phyloP scores from a whole-genome alignment of 257 asterid species.

The Solanum peruvianum region DNA sequence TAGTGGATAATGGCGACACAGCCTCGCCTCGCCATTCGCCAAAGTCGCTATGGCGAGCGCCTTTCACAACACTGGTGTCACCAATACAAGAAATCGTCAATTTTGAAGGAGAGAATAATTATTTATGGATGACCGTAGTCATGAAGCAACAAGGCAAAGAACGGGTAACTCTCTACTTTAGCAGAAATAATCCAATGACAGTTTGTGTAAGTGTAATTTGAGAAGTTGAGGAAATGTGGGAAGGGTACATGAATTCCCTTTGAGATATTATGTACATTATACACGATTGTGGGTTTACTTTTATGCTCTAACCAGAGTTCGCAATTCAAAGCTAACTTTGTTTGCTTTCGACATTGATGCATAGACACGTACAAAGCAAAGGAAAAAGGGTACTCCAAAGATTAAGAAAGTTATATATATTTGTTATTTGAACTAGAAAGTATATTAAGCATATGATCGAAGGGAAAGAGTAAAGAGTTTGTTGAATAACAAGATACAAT shows the following conservation, averaged over 20 bases:
- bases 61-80: neutral
- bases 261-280: neutral
- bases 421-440: neutral
- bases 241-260: neutral
- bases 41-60: too few relatives aligned
- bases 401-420: neutral
- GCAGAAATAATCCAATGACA: neutral
- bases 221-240: neutral
- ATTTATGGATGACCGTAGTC: neutral
- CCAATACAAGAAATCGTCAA: neutral
- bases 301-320: neutral
- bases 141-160: neutral
- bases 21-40: too few relatives aligned
- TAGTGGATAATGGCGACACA: too few relatives aligned
- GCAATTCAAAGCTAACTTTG: neutral
- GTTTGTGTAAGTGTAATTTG: neutral
- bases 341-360: neutral
- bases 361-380: neutral
- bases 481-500: neutral
- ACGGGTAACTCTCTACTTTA: neutral
- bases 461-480: neutral
- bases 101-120: neutral
- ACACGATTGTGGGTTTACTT: neutral
- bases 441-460: neutral
- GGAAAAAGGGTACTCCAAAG: neutral